These are phyloP conservation scores for Alloascoidea hylecoeti DNA, from an alignment of 805 yeast genomes.

Conservation along the genomic window DNA sequence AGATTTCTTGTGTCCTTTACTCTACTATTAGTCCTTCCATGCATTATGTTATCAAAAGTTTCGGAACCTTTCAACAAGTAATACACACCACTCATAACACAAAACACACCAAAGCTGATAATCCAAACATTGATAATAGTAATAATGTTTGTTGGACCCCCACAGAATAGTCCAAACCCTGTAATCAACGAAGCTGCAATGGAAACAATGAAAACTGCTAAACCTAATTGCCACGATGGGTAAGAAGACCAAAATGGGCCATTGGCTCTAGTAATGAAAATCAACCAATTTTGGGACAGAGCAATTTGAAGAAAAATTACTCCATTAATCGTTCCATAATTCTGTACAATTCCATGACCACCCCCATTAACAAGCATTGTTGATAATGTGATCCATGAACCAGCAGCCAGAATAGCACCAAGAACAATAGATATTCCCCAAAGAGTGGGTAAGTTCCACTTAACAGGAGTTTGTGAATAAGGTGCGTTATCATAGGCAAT, in stretches of 20 bases:
- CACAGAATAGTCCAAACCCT: slow-evolving; percentile 84
- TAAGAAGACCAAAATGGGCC: slow-evolving; percentile 91
- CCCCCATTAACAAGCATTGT: slow-evolving; percentile 69
- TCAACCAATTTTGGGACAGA: slow-evolving; percentile 94
- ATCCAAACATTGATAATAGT: slow-evolving; percentile 88
- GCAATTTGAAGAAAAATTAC: slow-evolving; percentile 88
- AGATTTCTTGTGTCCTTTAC: slow-evolving; percentile 48
- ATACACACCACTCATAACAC: slow-evolving; percentile 92
- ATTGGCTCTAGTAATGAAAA: slow-evolving; percentile 90
- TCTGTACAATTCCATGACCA: slow-evolving; percentile 92
- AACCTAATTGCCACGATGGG: slow-evolving; percentile 93
- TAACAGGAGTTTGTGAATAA: slow-evolving; percentile 83
- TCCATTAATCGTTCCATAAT: slow-evolving; percentile 93
- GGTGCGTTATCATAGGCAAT: slow-evolving; percentile 98
- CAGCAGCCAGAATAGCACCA: slow-evolving; percentile 78
- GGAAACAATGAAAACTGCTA: slow-evolving; percentile 88
- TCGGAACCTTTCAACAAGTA: slow-evolving; percentile 73
- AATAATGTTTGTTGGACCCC: slow-evolving; percentile 93
- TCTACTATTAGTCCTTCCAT: slow-evolving; percentile 56
- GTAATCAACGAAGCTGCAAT: slow-evolving; percentile 84
- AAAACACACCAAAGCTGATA: slow-evolving; percentile 93
- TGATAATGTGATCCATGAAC: slow-evolving; percentile 91
- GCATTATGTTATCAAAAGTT: slow-evolving; percentile 71
- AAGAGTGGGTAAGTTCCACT: slow-evolving; percentile 94
- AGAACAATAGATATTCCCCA: slow-evolving; percentile 92